These are phyloP conservation scores for Talaromyces rugulosus DNA, from an alignment of 2,329 filamentous ascomycete genomes.

Conservation along the genomic window DNA sequence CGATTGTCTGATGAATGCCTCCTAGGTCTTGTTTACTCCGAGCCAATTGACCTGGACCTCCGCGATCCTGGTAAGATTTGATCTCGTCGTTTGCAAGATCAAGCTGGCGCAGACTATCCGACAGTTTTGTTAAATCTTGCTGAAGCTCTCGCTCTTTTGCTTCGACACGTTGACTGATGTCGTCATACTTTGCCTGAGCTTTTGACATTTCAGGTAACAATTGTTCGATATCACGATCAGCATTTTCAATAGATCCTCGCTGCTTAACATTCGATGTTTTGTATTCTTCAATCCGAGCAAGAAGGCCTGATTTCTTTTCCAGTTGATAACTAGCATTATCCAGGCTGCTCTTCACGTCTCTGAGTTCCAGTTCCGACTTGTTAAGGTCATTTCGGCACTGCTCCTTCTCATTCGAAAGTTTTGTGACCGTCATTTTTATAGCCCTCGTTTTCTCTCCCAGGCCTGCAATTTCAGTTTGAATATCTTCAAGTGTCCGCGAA, in stretches of 20 bases:
- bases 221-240: slow-evolving; percentile 69
- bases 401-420: slow-evolving; percentile 67
- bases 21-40: slow-evolving; percentile 67
- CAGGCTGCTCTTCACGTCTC: slow-evolving; percentile 70
- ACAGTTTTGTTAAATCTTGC: slow-evolving; percentile 66
- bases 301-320: slow-evolving; percentile 72
- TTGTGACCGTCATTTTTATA: slow-evolving; percentile 60
- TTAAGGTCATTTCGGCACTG: slow-evolving; percentile 64
- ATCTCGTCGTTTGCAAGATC: slow-evolving; percentile 73
- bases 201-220: slow-evolving; percentile 72
- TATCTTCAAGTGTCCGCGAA: slow-evolving; percentile 72
- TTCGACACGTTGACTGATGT: slow-evolving; percentile 67
- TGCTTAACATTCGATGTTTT: slow-evolving; percentile 66
- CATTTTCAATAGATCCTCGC: slow-evolving; percentile 63
- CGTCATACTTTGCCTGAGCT: slow-evolving; percentile 71
- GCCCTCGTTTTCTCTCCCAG: slow-evolving; percentile 64
- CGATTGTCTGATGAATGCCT: slow-evolving; percentile 62
- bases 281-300: slow-evolving; percentile 67
- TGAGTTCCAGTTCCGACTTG: slow-evolving; percentile 69
- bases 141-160: slow-evolving; percentile 68
- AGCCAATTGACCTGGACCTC: slow-evolving; percentile 67
- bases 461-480: slow-evolving; percentile 69
- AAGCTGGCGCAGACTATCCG: slow-evolving; percentile 72
- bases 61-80: slow-evolving; percentile 69
- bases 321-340: slow-evolving; percentile 67